A percentile compares a stretch with the other conserved stretches of the same genome.
Evolutionary conservation across 257 asterid genomes (phyloP).

Genomic region (Haberlea rhodopensis): DNA sequence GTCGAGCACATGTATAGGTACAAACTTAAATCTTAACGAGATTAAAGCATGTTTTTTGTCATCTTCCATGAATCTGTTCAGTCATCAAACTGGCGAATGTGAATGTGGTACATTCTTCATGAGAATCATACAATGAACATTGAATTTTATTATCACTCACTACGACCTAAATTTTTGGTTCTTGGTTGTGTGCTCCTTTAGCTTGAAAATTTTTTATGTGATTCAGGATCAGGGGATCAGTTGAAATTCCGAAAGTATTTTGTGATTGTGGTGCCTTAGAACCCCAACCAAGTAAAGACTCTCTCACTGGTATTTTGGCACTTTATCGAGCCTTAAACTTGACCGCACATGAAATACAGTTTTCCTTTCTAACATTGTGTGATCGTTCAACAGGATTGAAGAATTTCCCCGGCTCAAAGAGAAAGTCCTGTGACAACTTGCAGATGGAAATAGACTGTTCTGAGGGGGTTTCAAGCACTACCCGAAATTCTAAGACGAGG

Average conservation of each 20-base stretch:
- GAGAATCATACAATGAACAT: neutral
- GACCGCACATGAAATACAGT: neutral
- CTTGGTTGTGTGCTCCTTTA: neutral
- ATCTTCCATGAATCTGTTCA: neutral
- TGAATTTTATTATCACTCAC: neutral
- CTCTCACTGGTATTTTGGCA: slow-evolving; percentile 34
- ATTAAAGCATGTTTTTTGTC: neutral
- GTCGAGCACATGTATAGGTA: slow-evolving; percentile 98
- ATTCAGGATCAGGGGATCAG: slow-evolving; percentile 59
- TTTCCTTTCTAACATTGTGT: slow-evolving; percentile 23
- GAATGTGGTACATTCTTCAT: neutral
- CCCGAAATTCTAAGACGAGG: slow-evolving; percentile 43
- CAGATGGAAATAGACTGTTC: slow-evolving; percentile 31
- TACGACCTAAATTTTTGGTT: neutral
- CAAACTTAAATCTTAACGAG: slow-evolving; percentile 14
- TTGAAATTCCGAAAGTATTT: slow-evolving; percentile 29
- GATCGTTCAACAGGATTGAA: slow-evolving; percentile 54
- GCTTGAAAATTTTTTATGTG: neutral
- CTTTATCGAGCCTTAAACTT: neutral
- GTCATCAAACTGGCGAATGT: neutral
- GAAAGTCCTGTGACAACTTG: slow-evolving; percentile 46
- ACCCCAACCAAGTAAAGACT: slow-evolving; percentile 42
- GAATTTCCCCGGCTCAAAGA: slow-evolving; percentile 66
- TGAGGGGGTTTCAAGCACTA: slow-evolving; percentile 28
- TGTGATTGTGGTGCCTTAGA: slow-evolving; percentile 61